These are phyloP conservation scores for Parsonsia alboflavescens DNA, from an alignment of 257 asterid species.

Conservation along the genomic window DNA sequence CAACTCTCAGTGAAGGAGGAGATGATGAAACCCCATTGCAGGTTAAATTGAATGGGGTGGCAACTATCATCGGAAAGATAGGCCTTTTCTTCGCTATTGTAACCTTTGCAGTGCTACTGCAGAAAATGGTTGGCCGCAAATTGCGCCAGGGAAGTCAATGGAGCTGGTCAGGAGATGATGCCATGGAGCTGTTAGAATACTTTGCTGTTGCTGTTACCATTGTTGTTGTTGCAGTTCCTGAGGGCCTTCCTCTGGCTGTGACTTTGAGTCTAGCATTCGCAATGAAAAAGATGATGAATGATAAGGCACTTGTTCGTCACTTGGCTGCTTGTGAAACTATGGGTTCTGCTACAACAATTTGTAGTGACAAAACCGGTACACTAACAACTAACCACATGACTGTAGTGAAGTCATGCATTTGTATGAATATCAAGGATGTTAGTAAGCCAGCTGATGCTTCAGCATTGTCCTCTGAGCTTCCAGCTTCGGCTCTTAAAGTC, in stretches of 20 bases:
- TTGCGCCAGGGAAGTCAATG: slow-evolving; percentile 38
- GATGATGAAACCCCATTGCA: slow-evolving; percentile 89
- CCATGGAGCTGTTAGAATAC: slow-evolving; percentile 65
- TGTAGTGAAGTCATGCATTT: slow-evolving; percentile 72
- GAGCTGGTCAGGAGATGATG: slow-evolving; percentile 70
- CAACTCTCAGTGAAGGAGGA: slow-evolving; percentile 84
- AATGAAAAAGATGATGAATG: slow-evolving; percentile 95
- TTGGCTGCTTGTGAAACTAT: slow-evolving; percentile 95
- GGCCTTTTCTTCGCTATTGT: slow-evolving; percentile 76
- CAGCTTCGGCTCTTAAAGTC: slow-evolving; percentile 34
- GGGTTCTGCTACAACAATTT: slow-evolving; percentile 90
- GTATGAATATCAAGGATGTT: slow-evolving; percentile 50
- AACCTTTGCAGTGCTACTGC: slow-evolving; percentile 74
- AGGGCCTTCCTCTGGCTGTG: slow-evolving; percentile 89
- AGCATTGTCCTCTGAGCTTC: slow-evolving; percentile 35
- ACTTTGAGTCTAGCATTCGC: slow-evolving; percentile 90
- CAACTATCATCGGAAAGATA: slow-evolving; percentile 81
- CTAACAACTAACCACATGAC: slow-evolving; percentile 87
- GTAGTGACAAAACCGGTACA: slow-evolving; percentile 92
- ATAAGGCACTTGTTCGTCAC: slow-evolving; percentile 85
- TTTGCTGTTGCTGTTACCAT: slow-evolving; percentile 87
- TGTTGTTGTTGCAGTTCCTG: slow-evolving; percentile 93
- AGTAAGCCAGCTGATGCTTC: slow-evolving; percentile 29
- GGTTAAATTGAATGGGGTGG: slow-evolving; percentile 85
- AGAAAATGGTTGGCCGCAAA: slow-evolving; percentile 57